Base-by-base conservation (phyloP, 768 basidiomycete genomes). In the Roridomyces roridus region DNA sequence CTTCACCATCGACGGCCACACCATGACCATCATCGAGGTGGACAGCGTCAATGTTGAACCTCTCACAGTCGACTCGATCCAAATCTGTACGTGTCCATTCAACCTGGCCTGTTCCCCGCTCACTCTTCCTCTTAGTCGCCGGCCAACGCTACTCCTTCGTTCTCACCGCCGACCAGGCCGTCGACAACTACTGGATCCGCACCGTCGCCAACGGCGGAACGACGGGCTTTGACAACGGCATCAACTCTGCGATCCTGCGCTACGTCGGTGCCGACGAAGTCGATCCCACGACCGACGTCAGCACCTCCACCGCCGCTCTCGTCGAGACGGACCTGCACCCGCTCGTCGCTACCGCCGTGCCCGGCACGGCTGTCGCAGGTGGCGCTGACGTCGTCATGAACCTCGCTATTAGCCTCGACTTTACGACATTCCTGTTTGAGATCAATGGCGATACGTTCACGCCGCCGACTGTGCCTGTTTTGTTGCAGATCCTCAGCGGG, bases 141-240 rank as follows among this genome's bases (percentile, higher is more conserved):
- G 79, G 68, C 26, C 76, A 78, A 55, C 71, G 78, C 9, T 80
- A 79, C 54, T 80, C 78, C n/a, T 68, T 68, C 29, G 71, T 85
- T 6, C 63, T 83, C 15, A 72, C 67, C 9, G 80, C 82, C 15
- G 67, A 81, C 58, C 76, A 84, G 48, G 62, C 74, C 0, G 61
- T 79, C 23, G 74, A 68, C 4, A 87, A 84, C 63, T 87, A 86
- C 65, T 87, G 78, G 77, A 69, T 80, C 42, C 75, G 76, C 41
- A 69, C 76, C 18, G 54, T 70, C 46, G 70, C 70, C 46, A 63
- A 67, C 57, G 53, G 57, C 29, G 59, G 71, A 1, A 56, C 43
- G 4, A 48, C 68, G 15, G 74, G 64, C 9, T 79, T 78, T 48
- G 62, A 53, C 0, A 70, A 68, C 20, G 76, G 76, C 9, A 70